Percentiles rank a stretch among this genome's conserved stretches.
Conservation (phyloP, 805 yeast genomes). For the Danielia oregonensis region DNA sequence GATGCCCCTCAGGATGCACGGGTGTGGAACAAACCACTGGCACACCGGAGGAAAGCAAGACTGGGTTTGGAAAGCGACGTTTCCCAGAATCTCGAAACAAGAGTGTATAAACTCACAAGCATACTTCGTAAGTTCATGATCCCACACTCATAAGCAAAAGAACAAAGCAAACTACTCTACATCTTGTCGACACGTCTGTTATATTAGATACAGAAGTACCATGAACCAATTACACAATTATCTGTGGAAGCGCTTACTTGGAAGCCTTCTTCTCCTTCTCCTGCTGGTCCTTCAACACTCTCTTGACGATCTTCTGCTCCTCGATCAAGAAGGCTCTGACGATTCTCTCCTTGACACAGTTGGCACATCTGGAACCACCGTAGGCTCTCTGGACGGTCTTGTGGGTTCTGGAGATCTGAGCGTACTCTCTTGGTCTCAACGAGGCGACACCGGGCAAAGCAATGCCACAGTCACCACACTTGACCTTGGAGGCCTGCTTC, state of each 20-base stretch:
- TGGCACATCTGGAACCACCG: conserved; percentile 99
- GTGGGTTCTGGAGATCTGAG: conserved; percentile 89
- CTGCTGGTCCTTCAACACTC: conserved; percentile 95
- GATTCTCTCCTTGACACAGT: conserved; percentile 98
- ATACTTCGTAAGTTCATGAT: no score
- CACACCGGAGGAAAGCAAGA: no score
- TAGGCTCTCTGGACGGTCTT: conserved; percentile 99
- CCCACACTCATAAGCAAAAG: no score
- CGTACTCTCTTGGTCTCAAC: conserved; percentile 98
- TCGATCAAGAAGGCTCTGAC: conserved; percentile 99
- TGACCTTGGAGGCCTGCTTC: conserved; percentile 84
- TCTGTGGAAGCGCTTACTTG: conserved; percentile 13
- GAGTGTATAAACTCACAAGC: no score
- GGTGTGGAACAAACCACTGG: no score
- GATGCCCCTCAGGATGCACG: no score
- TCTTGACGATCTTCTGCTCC: conserved; percentile 99
- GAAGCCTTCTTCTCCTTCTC: conserved; percentile 70
- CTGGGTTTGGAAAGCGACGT: no score
- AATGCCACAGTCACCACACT: conserved; percentile 84
- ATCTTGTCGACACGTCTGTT: no score
- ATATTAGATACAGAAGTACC: no score
- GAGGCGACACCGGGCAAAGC: conserved; percentile 86
- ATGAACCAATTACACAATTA: no score
- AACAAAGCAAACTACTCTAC: no score
- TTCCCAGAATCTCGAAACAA: no score